Base-by-base conservation (phyloP, 2,329 filamentous ascomycete species). In the Byssochlamys sp. region DNA sequence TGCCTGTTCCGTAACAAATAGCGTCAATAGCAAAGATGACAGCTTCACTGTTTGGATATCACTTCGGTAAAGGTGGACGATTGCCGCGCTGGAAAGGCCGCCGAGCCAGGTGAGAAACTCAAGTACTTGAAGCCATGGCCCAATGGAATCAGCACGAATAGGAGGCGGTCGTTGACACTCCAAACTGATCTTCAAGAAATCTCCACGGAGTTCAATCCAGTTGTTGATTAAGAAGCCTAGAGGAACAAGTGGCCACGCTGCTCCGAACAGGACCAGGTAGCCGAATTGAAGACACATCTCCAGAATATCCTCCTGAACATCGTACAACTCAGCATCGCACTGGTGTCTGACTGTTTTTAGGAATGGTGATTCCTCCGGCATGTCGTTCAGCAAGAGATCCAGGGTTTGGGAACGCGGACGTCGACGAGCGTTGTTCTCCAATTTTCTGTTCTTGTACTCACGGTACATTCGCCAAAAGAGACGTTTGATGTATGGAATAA, bases 81-180 rank as follows among this genome's bases (percentile, higher is more conserved):
- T 83, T 0, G 91, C 90, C 0, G 91, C 85, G 57, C 88, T 91
- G 4, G 91, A 95, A 59, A 97, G 78, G 63, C 88, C 94, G 45
- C 94, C 94, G 25, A 96, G 79, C 94, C 94, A 97, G 2, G 90
- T 88, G n/a, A 97, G 78, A 70, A 97, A 95, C 14, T 86, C 87
- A 2, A 99, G 79, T 0, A 89, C 86, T 62, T 91, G 84, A 12
- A 97, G 79, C 88, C 91, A 97, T 0, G 94, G 91, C 0, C 94
- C 94, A 64, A 99, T 97, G 1, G 89, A 94, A 74, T 97, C 94
- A 1, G 90, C 86, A 56, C 94, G 85, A 82, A 88, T 91, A 0
- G 94, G 94, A 35, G 89, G 90, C 0, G 94, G 94, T 2, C 94
- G 86, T 67, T 92, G 88, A 79, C 90, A 91, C 71, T 91, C 88